A percentile compares a stretch with the other conserved stretches of the same genome.
Conservation (phyloP, 2,329 filamentous ascomycete species). For the Neonectria neomacrospora region DNA sequence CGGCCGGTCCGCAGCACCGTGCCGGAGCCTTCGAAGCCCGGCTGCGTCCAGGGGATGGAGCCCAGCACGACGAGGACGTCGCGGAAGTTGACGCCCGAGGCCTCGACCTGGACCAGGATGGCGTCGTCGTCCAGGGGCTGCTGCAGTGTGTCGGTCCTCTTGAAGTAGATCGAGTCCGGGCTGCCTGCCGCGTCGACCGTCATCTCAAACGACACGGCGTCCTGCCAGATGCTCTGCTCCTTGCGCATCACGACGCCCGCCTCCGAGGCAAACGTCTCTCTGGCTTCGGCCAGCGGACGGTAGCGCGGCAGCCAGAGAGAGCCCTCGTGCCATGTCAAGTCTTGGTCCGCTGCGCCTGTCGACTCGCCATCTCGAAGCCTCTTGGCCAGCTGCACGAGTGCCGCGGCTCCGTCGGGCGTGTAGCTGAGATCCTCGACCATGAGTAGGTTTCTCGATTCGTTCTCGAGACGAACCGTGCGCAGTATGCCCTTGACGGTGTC, state of each 20-base stretch:
- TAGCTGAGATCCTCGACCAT: not conserved
- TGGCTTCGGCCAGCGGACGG: too few species aligned
- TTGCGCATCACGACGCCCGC: not conserved
- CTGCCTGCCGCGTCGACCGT: not conserved
- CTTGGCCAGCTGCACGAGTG: not conserved
- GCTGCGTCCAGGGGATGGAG: constrained; percentile 35
- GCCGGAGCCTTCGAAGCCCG: constrained; percentile 43
- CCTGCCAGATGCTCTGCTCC: constrained; percentile 1
- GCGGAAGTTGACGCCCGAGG: constrained; percentile 34
- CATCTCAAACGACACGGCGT: constrained; percentile 3
- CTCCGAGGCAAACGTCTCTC: constrained; percentile 2
- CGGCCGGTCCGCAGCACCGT: constrained; percentile 34
- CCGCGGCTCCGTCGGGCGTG: constrained; percentile 1
- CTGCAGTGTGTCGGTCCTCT: not conserved
- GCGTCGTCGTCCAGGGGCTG: constrained; percentile 11
- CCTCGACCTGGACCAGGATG: constrained; percentile 16
- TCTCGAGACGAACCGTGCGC: not conserved
- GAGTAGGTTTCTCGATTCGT: constrained; percentile 2
- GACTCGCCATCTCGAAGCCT: not conserved
- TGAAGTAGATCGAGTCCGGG: constrained; percentile 6
- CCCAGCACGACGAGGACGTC: constrained; percentile 39
- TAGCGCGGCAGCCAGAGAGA: constrained; percentile 4
- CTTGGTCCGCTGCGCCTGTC: not conserved
- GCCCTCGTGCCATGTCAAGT: constrained; percentile 4
- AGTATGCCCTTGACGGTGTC: constrained; percentile 2